These are phyloP conservation scores for Eutrema yunnanense DNA, from an alignment of 345 rosid genomes.

Conservation along the genomic window DNA sequence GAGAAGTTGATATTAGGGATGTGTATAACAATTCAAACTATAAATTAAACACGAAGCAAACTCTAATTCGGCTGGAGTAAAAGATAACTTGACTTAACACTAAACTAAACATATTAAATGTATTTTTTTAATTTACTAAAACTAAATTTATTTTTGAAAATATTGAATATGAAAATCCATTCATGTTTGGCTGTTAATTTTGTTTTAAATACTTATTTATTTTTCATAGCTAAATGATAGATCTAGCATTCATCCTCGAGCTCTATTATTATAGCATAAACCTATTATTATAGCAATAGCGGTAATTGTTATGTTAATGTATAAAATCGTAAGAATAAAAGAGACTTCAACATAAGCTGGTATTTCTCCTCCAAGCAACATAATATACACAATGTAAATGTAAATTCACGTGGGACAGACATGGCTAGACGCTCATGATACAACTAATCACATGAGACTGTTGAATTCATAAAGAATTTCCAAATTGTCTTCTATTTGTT, in stretches of 20 bases:
- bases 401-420: not conserved
- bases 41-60: not conserved
- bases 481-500: not conserved
- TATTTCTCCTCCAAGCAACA: not conserved
- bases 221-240: no score
- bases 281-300: no score
- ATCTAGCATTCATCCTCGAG: not conserved
- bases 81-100: not conserved
- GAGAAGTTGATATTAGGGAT: not conserved
- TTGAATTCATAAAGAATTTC: not conserved
- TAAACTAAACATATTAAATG: no score
- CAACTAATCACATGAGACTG: not conserved
- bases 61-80: not conserved
- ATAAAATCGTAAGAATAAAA: not conserved
- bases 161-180: no score
- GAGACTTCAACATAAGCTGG: not conserved
- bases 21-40: not conserved
- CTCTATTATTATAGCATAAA: not conserved
- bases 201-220: no score
- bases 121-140: no score
- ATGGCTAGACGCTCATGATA: not conserved
- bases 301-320: not conserved
- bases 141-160: no score
- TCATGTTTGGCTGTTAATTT: no score
- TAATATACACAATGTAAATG: not conserved